Evolutionary conservation across 2,329 filamentous ascomycete species (phyloP), one percentile per base, ranked within the genome.

Genomic region (Colletotrichum sidae): DNA sequence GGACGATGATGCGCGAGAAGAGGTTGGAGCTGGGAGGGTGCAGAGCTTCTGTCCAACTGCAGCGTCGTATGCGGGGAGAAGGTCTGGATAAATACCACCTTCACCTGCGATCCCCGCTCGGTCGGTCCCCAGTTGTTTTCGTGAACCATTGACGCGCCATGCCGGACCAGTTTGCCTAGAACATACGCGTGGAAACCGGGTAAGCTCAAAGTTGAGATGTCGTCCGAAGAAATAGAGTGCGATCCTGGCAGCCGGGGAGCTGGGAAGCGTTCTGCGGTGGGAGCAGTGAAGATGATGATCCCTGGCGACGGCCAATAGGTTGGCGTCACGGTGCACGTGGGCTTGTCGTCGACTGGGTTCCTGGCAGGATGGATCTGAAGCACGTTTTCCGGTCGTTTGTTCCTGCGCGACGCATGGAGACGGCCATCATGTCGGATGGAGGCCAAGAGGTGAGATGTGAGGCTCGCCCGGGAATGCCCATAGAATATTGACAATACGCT

Each of bases 271-370:
- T 15, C 38, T 41, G 11, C 6, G 47, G 56, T 11, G 37, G 39
- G 39, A 42, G n/a, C 25, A 17, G 11, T 49, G 54, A 55, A 37
- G 64, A 33, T 25, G 60, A 44, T 7, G 49, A 64, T 37, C 53
- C 53, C 55, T 55, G 38, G 49, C 51, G 15, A 44, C 34, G 38
- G 71, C 74, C 74, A 76, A 76, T 76, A 56, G 68, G 73, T 70
- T 56, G 59, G 60, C 56, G 75, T 74, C 71, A 70, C 74, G 73
- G 59, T 53, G 67, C 65, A 60, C 67, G 54, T 69, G 70, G 54
- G 61, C 65, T 38, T 47, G 15, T 49, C 37, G 37, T 52, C 25
- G 11, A 58, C 45, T 25, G 33, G 47, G 58, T 62, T 42, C 62
- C 52, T 62, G 58, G 8, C 55, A 44, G 42, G 59, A 65, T 47